phyloP scores from a whole-genome alignment of 352 stramenopile species.

The Nothophytophthora sp. region DNA sequence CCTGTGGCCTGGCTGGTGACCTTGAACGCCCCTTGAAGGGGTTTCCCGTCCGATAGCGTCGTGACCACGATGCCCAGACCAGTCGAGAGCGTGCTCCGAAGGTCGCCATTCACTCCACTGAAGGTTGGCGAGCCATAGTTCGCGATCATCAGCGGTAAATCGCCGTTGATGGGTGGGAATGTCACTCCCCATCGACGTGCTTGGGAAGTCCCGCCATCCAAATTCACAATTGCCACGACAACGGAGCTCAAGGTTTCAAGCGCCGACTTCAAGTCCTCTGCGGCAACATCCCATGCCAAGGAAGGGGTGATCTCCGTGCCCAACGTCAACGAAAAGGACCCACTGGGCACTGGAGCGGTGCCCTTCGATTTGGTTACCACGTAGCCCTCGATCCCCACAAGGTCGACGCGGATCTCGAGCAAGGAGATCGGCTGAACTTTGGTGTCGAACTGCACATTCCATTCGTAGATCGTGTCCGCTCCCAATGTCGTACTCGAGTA shows the following conservation, averaged over 20 bases:
- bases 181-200: slow-evolving; percentile 17
- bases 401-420: slow-evolving; percentile 4
- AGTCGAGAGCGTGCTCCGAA: slow-evolving; percentile 25
- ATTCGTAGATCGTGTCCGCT: slow-evolving; percentile 13
- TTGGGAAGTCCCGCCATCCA: slow-evolving; percentile 4
- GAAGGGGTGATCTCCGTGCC: slow-evolving; percentile 14
- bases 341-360: slow-evolving; percentile 3
- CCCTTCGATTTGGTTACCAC: slow-evolving; percentile 1
- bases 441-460: slow-evolving; percentile 20
- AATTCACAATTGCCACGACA: slow-evolving; percentile 20
- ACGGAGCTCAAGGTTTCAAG: slow-evolving; percentile 12
- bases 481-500: not conserved
- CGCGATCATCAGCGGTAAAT: slow-evolving; percentile 19
- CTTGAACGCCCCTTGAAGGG: slow-evolving; percentile 25
- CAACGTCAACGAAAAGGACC: slow-evolving; percentile 6
- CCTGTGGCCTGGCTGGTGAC: slow-evolving; percentile 23
- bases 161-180: slow-evolving; percentile 27
- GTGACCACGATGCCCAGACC: slow-evolving; percentile 15
- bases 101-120: slow-evolving; percentile 20
- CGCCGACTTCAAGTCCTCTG: slow-evolving; percentile 9
- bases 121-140: slow-evolving; percentile 9
- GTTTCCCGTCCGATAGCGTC: slow-evolving; percentile 12
- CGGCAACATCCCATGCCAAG: slow-evolving; percentile 24
- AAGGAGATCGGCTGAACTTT: slow-evolving; percentile 3
- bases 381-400: not conserved